These are phyloP conservation scores for Entamoeba histolytica DNA, from an alignment of 208 protist genomes.

Conservation along the genomic window DNA sequence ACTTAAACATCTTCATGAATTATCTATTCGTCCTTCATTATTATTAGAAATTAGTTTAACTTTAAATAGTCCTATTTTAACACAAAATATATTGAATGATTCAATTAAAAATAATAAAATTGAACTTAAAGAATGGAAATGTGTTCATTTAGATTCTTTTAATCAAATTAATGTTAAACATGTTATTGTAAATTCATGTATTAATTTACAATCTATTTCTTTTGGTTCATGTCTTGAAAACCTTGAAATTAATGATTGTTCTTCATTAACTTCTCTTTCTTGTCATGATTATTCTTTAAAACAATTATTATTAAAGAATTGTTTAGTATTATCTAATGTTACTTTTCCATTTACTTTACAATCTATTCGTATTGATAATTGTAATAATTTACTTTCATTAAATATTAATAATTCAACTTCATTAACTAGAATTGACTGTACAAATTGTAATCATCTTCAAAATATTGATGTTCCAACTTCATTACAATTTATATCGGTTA, in stretches of 20 bases:
- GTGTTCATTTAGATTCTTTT: background rate
- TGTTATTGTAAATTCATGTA: background rate
- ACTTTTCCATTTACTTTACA: background rate
- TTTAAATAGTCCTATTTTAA: background rate
- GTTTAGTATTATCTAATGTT: background rate
- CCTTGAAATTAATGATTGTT: background rate
- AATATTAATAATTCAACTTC: background rate
- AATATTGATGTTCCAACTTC: background rate
- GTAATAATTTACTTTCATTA: background rate
- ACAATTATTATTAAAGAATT: background rate
- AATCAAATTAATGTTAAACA: background rate
- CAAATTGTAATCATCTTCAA: background rate
- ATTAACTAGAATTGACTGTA: background rate
- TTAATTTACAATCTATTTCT: background rate
- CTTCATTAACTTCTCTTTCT: background rate
- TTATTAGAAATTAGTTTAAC: background rate
- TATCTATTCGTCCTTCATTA: background rate
- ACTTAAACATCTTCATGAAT: background rate
- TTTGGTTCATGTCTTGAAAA: background rate
- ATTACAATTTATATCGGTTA: background rate
- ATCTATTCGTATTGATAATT: background rate
- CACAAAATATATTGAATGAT: background rate
- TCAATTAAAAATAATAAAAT: background rate
- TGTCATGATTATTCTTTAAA: background rate
- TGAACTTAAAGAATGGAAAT: background rate